Evolutionary conservation across 148 eudicot species (phyloP).

Genomic region (Fagopyrum esculentum): DNA sequence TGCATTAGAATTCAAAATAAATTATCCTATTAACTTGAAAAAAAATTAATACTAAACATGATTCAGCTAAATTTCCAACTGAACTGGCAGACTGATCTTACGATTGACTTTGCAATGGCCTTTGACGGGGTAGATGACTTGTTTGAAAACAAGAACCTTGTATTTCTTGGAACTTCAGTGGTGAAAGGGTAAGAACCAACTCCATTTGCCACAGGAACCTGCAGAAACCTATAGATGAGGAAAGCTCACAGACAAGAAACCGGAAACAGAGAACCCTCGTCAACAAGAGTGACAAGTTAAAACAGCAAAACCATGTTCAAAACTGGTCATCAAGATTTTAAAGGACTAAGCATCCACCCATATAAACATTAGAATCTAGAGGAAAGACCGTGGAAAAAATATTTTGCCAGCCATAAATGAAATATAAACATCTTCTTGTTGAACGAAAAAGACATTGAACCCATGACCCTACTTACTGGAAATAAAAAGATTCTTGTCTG

Average conservation of each 20-base stretch:
- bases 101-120: constrained; percentile 94
- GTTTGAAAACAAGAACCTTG: constrained; percentile 85
- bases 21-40: neutral
- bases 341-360: too few species aligned
- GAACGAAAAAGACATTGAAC: too few species aligned
- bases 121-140: constrained; percentile 70
- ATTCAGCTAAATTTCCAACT: neutral
- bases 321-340: neutral
- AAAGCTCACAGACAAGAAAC: neutral
- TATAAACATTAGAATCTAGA: too few species aligned
- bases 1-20: constrained; percentile 26
- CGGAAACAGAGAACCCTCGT: too few species aligned
- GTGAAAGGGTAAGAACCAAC: constrained; percentile 80
- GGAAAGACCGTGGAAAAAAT: too few species aligned
- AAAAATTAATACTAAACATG: neutral
- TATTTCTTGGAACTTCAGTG: constrained; percentile 86
- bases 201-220: constrained; percentile 99
- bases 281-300: too few species aligned
- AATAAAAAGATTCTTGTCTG: too few species aligned
- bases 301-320: neutral
- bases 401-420: too few species aligned
- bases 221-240: constrained; percentile 13
- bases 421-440: too few species aligned
- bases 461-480: too few species aligned
- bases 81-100: constrained; percentile 32